These are phyloP conservation scores for Xylaria cubensis DNA, from an alignment of 495 filamentous ascomycete species.

Conservation along the genomic window DNA sequence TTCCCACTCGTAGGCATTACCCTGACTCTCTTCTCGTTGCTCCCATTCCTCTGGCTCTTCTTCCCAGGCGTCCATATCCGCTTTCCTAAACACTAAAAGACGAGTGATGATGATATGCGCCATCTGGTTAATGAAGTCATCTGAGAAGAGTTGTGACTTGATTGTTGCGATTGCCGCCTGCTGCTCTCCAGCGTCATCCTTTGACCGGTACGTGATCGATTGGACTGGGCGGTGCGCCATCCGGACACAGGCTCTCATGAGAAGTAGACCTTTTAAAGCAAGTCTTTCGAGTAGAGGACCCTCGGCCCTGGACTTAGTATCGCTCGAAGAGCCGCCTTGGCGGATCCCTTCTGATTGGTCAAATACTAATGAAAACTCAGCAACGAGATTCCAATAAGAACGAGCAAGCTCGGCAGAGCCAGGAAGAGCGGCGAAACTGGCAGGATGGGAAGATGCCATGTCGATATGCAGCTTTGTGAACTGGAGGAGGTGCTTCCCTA, in stretches of 20 bases:
- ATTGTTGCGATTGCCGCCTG: slow-evolving; percentile 67
- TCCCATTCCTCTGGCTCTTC: slow-evolving; percentile 95
- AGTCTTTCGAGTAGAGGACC: slow-evolving; percentile 73
- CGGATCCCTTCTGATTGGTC: slow-evolving; percentile 56
- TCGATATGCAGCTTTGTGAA: slow-evolving; percentile 90
- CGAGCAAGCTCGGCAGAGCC: slow-evolving; percentile 75
- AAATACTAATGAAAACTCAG: slow-evolving; percentile 75
- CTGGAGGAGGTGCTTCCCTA: slow-evolving; percentile 88
- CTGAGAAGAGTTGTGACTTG: slow-evolving; percentile 73
- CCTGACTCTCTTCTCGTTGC: slow-evolving; percentile 75
- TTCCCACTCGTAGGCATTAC: slow-evolving; percentile 85
- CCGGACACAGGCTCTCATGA: slow-evolving; percentile 82
- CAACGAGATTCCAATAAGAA: slow-evolving; percentile 83
- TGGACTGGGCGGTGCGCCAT: slow-evolving; percentile 81
- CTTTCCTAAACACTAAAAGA: slow-evolving; percentile 86
- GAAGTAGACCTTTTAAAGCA: slow-evolving; percentile 77
- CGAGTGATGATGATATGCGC: slow-evolving; percentile 83
- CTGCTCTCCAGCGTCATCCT: slow-evolving; percentile 73
- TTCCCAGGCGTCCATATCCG: slow-evolving; percentile 88
- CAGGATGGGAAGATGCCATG: slow-evolving; percentile 76
- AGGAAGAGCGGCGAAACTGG: slow-evolving; percentile 80
- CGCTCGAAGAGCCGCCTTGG: slow-evolving; percentile 54
- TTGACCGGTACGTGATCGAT: slow-evolving; percentile 79
- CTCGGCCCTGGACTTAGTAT: slow-evolving; percentile 58
- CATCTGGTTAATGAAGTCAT: slow-evolving; percentile 75